A percentile compares a stretch with the other conserved stretches of the same genome.
Evolutionary conservation across 257 asterid species (phyloP).

Genomic region (Rehmannia glutinosa): DNA sequence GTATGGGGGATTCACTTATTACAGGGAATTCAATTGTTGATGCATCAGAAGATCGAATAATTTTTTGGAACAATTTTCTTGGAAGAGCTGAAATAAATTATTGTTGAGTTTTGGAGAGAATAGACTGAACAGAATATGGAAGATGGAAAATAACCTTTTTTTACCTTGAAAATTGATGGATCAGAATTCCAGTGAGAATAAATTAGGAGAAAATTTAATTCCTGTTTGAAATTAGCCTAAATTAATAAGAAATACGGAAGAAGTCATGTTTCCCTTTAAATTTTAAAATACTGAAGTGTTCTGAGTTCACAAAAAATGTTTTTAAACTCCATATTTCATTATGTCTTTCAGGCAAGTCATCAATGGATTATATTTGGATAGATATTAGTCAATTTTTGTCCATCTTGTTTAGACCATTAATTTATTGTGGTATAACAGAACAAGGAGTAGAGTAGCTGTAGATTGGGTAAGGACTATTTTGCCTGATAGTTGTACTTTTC

Average conservation of each 20-base stretch:
- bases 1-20: no score
- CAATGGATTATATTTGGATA: background rate
- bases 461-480: background rate
- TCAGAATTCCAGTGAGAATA: background rate
- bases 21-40: no score
- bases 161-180: background rate
- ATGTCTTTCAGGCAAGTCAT: background rate
- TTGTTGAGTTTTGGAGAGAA: background rate
- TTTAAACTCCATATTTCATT: background rate
- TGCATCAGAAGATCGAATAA: no score
- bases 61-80: no score
- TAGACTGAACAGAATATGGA: background rate
- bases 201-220: background rate
- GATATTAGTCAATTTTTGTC: background rate
- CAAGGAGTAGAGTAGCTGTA: no score
- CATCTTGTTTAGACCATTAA: background rate
- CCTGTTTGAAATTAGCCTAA: background rate
- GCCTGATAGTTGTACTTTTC: background rate
- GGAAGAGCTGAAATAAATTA: no score
- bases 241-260: background rate
- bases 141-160: background rate
- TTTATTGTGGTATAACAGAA: background rate
- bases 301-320: background rate
- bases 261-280: background rate
- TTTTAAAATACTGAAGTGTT: background rate